These are phyloP conservation scores for Penicillium sp. DNA, from an alignment of 2,329 filamentous ascomycete genomes.

Conservation along the genomic window DNA sequence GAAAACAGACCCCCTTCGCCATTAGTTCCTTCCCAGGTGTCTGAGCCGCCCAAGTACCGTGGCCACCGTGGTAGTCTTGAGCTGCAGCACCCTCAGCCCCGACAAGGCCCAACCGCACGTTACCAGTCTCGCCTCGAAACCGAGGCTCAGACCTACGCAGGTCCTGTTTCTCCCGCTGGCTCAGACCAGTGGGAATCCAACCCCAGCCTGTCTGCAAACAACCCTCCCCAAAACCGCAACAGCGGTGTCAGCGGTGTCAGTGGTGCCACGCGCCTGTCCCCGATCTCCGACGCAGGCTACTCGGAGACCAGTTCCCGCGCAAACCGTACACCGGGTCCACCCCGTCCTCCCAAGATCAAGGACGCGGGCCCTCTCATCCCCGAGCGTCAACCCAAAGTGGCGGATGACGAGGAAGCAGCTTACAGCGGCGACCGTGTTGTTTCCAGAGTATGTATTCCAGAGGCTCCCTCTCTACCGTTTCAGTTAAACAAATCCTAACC, in stretches of 20 bases:
- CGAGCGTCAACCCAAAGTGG: conserved; percentile 43
- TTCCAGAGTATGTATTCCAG: conserved; percentile 31
- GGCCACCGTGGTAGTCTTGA: conserved; percentile 63
- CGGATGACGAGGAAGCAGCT: conserved; percentile 33
- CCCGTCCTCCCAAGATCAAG: conserved; percentile 52
- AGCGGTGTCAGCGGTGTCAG: conserved; percentile 38
- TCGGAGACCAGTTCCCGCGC: conserved; percentile 41
- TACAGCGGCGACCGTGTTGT: conserved; percentile 41
- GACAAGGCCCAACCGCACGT: conserved; percentile 59
- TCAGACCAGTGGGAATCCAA: conserved; percentile 48
- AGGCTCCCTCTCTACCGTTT: not conserved
- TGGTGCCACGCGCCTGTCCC: conserved; percentile 41
- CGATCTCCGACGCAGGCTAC: conserved; percentile 46
- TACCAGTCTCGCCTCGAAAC: conserved; percentile 61
- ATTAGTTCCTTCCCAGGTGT: conserved; percentile 58
- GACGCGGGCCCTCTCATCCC: conserved; percentile 61
- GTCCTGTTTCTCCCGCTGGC: conserved; percentile 37
- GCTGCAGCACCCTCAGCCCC: conserved; percentile 63
- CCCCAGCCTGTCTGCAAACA: conserved; percentile 36
- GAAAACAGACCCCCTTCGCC: conserved; percentile 57
- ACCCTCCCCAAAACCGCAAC: conserved; percentile 32
- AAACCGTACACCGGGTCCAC: conserved; percentile 38
- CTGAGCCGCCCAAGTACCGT: conserved; percentile 61
- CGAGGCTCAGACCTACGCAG: conserved; percentile 55
- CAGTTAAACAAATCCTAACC: conserved; percentile 7